phyloP scores from a whole-genome alignment of 2,329 filamentous ascomycete genomes.

The Ophiocordyceps polyrhachis-furcata region DNA sequence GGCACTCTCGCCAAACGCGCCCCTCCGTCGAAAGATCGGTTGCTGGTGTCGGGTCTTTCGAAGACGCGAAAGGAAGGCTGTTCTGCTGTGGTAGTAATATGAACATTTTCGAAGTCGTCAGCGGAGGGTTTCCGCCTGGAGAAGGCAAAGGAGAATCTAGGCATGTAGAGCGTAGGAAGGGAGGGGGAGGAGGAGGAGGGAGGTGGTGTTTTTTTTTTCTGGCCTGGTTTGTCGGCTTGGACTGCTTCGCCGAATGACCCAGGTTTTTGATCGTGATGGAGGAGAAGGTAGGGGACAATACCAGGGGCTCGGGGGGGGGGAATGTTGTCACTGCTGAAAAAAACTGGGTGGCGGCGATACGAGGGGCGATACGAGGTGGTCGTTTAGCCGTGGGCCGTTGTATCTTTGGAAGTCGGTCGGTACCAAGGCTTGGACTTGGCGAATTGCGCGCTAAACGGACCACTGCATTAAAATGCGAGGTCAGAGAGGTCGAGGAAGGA shows the following conservation, averaged over 20 bases:
- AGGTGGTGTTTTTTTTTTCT: background rate
- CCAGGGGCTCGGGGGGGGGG: background rate
- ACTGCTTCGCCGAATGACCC: background rate
- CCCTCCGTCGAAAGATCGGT: slow-evolving; percentile 32
- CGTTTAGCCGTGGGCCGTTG: background rate
- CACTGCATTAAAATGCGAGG: slow-evolving; percentile 9
- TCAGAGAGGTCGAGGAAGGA: background rate
- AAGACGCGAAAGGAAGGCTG: slow-evolving; percentile 40
- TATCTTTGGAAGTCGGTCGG: background rate
- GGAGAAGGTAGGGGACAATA: background rate
- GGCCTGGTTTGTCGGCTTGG: background rate
- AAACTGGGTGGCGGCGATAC: background rate
- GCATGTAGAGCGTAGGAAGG: slow-evolving; percentile 29
- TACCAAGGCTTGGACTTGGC: background rate
- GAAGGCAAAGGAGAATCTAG: slow-evolving; percentile 42
- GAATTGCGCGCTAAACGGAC: slow-evolving; percentile 5
- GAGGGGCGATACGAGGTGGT: slow-evolving; percentile 1
- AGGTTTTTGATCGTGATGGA: background rate
- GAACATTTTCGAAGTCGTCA: slow-evolving; percentile 28
- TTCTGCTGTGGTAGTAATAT: slow-evolving; percentile 16
- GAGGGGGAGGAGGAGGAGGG: slow-evolving; percentile 1
- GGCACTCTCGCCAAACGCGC: slow-evolving; percentile 21
- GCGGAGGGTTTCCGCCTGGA: slow-evolving; percentile 41
- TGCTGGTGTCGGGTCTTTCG: slow-evolving; percentile 27
- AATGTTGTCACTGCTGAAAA: background rate